phyloP scores from a whole-genome alignment of 2,329 filamentous ascomycete genomes.

The Juglanconis juglandina region DNA sequence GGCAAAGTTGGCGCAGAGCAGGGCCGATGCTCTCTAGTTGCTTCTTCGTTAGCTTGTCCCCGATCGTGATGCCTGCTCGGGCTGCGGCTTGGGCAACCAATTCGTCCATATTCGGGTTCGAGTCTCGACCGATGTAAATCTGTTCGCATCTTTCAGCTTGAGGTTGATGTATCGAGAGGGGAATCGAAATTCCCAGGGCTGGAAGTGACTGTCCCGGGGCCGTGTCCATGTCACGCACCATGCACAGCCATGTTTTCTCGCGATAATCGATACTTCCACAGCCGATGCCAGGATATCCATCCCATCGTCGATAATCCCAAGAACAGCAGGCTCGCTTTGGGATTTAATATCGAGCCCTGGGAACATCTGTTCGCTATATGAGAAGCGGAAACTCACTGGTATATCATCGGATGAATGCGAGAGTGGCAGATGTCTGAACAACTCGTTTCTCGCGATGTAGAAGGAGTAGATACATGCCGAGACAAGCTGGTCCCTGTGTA shows the following conservation, averaged over 20 bases:
- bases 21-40: conserved; percentile 18
- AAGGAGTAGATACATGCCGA: conserved; percentile 25
- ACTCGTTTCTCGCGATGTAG: conserved; percentile 23
- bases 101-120: conserved; percentile 21
- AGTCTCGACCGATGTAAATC: conserved; percentile 24
- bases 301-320: no score
- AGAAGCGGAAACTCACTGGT: conserved; percentile 16
- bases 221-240: no score
- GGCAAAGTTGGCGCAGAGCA: conserved; percentile 16
- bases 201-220: no score
- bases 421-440: conserved; percentile 20
- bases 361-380: not conserved
- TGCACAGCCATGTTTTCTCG: not conserved
- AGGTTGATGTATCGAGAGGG: no score
- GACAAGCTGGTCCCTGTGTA: conserved; percentile 21
- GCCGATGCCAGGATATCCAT: no score
- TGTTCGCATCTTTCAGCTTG: not conserved
- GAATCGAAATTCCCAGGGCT: no score
- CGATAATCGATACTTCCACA: no score
- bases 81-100: conserved; percentile 11
- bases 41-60: conserved; percentile 18
- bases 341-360: no score
- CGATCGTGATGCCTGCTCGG: conserved; percentile 13
- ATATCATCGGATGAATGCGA: conserved; percentile 17
- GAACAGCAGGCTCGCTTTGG: no score